Evolutionary conservation across 2,329 filamentous ascomycete species (phyloP), one percentile per base, ranked within the genome.

Genomic region (Emergomyces orientalis): DNA sequence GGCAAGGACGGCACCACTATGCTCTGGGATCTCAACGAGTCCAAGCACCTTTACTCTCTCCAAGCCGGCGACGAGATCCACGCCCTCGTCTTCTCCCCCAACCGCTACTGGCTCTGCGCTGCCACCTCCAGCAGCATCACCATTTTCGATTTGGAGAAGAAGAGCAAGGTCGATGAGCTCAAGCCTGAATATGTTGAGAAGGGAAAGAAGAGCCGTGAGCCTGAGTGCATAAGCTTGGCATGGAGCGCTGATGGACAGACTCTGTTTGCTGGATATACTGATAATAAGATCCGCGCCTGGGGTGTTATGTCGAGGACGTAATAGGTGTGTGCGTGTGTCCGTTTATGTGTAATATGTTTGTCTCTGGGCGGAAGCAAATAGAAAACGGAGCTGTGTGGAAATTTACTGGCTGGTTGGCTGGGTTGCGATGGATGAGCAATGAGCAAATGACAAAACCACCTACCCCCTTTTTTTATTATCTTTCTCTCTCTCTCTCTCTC

Each of bases 61-160:
- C 94, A 92, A 82, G 94, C 94, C 79, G 94, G 93, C 81, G 93
- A 99, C 81, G 94, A 97, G 88, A 99, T 99, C 86, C 94, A 99
- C 85, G 93, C 94, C 73, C 93, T 99, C 72, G 94, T 97, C 81
- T 99, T 99, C 90, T 97, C 94, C 70, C 94, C 94, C 78, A 99
- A 99, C 91, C 89, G 94, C 81, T 99, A 99, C 91, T 99, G 94
- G 94, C 88, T 99, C 73, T 99, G 94, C 87, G 94, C 94, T 78
- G 94, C 94, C 78, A 99, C 94, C 69, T 86, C 91, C 78, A 90
- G 86, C 83, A 91, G 87, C 86, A 97, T 99, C 87, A 97, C 97
- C 87, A 97, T 99, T 86, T 99, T 99, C 84, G 94, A 99, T 78
- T 88, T 99, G 73, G 94, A 99, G 91, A 99, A 99, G 92, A 99